Conservation (phyloP, 1,284 basidiomycete genomes). For the Anthracocystis panici-leucophaei region DNA sequence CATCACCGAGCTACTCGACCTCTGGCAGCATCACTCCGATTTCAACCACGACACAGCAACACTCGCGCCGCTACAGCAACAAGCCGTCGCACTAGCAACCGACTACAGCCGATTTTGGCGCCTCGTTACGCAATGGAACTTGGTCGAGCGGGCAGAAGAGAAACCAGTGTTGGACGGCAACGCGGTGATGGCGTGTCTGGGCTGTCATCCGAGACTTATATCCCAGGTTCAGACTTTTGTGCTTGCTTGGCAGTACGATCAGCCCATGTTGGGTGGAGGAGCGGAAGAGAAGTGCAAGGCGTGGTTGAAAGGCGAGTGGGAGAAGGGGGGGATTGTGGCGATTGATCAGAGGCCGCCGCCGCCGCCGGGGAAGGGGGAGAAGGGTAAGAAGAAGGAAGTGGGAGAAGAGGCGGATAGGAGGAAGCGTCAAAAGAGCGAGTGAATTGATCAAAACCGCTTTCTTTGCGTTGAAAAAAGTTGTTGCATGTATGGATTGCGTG, state of each 20-base stretch:
- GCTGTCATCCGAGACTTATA: constrained; percentile 52
- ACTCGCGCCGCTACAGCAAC: constrained; percentile 10
- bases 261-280: background rate
- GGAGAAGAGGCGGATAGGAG: constrained; percentile 15
- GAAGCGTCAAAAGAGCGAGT: constrained; percentile 58
- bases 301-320: constrained; percentile 59
- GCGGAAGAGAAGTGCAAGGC: constrained; percentile 29
- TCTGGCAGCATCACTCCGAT: constrained; percentile 14
- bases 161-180: constrained; percentile 61
- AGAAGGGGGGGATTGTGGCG: constrained; percentile 56
- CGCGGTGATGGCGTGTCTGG: constrained; percentile 44
- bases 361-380: constrained; percentile 26
- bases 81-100: constrained; percentile 18
- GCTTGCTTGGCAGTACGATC: constrained; percentile 61
- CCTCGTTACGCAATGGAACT: constrained; percentile 22
- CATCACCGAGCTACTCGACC: constrained; percentile 32
- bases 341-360: constrained; percentile 44
- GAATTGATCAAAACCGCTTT: background rate
- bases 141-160: constrained; percentile 40
- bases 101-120: constrained; percentile 52
- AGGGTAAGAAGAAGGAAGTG: constrained; percentile 35
- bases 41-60: constrained; percentile 20
- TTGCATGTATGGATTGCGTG: background rate
- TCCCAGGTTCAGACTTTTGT: constrained; percentile 55
- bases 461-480: background rate